Conservation (phyloP, 495 filamentous ascomycete genomes). For the Neurospora tetraspora region DNA sequence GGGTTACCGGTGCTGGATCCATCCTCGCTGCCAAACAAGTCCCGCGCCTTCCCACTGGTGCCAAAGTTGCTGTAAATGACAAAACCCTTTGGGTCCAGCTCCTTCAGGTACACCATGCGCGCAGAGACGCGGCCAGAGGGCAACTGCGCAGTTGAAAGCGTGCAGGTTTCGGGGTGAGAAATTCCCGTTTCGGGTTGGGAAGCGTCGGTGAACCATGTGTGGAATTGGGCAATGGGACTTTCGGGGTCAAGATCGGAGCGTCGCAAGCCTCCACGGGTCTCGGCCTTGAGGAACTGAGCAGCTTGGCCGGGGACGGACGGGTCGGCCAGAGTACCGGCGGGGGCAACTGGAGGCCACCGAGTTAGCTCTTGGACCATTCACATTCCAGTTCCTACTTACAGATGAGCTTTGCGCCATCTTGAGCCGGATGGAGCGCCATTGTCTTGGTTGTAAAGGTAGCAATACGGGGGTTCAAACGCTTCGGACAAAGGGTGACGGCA, state of each 20-base stretch:
- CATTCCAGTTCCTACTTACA: slow-evolving; percentile 27
- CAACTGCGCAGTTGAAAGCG: slow-evolving; percentile 73
- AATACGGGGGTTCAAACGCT: neutral
- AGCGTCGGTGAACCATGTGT: slow-evolving; percentile 72
- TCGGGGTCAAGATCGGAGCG: slow-evolving; percentile 40
- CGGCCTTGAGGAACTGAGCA: slow-evolving; percentile 48
- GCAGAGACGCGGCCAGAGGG: slow-evolving; percentile 77
- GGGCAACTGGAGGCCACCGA: slow-evolving; percentile 34
- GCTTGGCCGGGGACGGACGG: slow-evolving; percentile 38
- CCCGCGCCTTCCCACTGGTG: slow-evolving; percentile 58
- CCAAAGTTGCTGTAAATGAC: slow-evolving; percentile 91
- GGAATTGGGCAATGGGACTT: slow-evolving; percentile 69
- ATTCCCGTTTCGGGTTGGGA: slow-evolving; percentile 41
- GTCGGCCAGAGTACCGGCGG: slow-evolving; percentile 18
- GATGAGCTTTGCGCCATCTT: slow-evolving; percentile 35
- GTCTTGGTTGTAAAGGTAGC: slow-evolving; percentile 3
- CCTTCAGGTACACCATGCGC: slow-evolving; percentile 86
- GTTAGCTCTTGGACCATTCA: slow-evolving; percentile 27
- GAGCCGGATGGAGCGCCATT: slow-evolving; percentile 41
- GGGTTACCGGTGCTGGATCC: slow-evolving; percentile 41
- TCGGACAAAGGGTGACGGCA: neutral
- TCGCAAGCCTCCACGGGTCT: slow-evolving; percentile 34
- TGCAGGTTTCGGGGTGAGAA: slow-evolving; percentile 65
- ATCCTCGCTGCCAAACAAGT: slow-evolving; percentile 36
- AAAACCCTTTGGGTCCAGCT: slow-evolving; percentile 69